Evolutionary conservation across 192 early-diverging fungal species (phyloP).

Genomic region (Chytriomyces sp.): DNA sequence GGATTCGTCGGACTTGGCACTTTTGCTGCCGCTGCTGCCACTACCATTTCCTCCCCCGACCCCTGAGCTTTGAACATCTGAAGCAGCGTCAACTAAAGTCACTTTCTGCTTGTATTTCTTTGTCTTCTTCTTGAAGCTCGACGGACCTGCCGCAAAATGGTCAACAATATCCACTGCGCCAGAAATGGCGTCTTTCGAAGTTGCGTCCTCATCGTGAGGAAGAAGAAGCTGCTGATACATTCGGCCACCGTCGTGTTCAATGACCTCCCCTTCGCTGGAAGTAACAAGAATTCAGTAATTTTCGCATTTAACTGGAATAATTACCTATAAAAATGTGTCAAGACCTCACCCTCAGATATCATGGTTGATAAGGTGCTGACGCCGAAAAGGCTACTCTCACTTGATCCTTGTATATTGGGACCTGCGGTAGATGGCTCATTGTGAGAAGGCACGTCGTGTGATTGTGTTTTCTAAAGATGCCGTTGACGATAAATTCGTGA

Average conservation of each 20-base stretch:
- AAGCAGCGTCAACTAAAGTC: neutral
- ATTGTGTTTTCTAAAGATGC: no score
- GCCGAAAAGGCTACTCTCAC: slow-evolving; percentile 12
- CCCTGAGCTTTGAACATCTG: neutral
- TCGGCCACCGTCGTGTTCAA: slow-evolving; percentile 6
- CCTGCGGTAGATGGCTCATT: neutral
- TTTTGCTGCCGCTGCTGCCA: slow-evolving; percentile 1
- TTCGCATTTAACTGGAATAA: neutral
- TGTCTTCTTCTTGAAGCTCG: neutral
- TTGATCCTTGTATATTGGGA: slow-evolving; percentile 13
- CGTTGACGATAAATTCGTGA: no score
- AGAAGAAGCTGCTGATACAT: neutral
- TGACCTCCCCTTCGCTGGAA: slow-evolving; percentile 23
- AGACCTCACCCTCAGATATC: slow-evolving; percentile 35
- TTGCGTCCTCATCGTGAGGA: slow-evolving; percentile 16
- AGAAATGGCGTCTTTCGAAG: slow-evolving; percentile 1
- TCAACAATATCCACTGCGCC: slow-evolving; percentile 12
- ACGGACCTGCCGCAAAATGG: neutral
- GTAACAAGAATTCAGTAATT: neutral
- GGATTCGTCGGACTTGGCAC: slow-evolving; percentile 1
- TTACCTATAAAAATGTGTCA: slow-evolving; percentile 37
- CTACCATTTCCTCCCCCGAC: neutral
- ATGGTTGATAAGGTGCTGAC: slow-evolving; percentile 33
- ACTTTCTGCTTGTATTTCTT: slow-evolving; percentile 1
- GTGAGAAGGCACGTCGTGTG: neutral